phyloP scores from a whole-genome alignment of 495 filamentous ascomycete genomes.

The Apodospora peruviana region DNA sequence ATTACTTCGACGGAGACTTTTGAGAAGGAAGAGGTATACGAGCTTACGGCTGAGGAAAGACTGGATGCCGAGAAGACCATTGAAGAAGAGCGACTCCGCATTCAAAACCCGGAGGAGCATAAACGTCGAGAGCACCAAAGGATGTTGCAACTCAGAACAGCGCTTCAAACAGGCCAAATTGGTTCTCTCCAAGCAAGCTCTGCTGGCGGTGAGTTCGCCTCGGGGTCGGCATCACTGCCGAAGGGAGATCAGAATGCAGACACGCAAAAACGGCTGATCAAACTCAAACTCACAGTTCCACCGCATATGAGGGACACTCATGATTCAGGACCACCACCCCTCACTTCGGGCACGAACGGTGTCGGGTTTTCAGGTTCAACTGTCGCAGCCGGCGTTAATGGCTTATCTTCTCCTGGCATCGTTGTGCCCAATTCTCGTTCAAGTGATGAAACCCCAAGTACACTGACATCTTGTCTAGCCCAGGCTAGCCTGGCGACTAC shows the following conservation, averaged over 20 bases:
- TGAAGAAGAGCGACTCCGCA: conserved; percentile 17
- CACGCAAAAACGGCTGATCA: conserved; percentile 4
- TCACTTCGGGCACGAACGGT: not conserved
- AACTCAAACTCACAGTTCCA: conserved; percentile 13
- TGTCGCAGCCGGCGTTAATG: no score
- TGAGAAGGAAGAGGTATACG: conserved; percentile 38
- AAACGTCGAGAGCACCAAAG: conserved; percentile 11
- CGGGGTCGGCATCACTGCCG: not conserved
- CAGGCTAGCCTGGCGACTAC: no score
- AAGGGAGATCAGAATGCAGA: not conserved
- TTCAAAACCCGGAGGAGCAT: conserved; percentile 22
- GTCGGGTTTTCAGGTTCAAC: not conserved
- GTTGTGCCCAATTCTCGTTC: no score
- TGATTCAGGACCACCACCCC: not conserved
- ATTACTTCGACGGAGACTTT: conserved; percentile 39
- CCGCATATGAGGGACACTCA: conserved; percentile 3
- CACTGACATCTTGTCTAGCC: no score
- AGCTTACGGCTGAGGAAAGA: conserved; percentile 32
- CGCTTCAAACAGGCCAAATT: not conserved
- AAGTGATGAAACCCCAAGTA: no score
- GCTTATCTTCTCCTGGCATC: no score
- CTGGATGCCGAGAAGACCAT: conserved; percentile 24
- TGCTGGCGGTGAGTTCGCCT: conserved; percentile 9
- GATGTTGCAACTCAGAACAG: not conserved
- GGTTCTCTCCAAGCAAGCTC: not conserved